Evolutionary conservation across 768 basidiomycete genomes (phyloP).

Genomic region (Suillus clintonianus): DNA sequence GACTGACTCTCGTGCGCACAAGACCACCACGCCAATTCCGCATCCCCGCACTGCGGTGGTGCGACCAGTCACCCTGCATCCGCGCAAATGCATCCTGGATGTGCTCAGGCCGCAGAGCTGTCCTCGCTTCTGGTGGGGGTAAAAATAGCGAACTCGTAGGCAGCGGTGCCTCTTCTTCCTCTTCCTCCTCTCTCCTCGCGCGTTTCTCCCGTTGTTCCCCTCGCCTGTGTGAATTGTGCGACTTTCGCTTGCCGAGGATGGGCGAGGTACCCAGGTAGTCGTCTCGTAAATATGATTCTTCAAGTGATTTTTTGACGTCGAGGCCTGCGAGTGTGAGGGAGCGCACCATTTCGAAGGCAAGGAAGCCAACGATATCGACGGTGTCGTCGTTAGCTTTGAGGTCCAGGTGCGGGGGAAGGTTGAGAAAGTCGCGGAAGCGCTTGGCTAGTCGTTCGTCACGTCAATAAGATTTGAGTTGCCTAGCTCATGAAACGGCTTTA

Average conservation of each 20-base stretch:
- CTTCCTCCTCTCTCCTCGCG: constrained; percentile 50
- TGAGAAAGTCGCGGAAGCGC: constrained; percentile 93
- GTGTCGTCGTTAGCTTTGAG: constrained; percentile 93
- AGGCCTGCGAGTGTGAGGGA: constrained; percentile 88
- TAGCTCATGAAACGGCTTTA: constrained; percentile 30
- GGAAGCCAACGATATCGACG: constrained; percentile 94
- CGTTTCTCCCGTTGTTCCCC: constrained; percentile 48
- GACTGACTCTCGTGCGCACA: constrained; percentile 73
- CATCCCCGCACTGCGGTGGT: constrained; percentile 82
- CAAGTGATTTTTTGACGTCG: constrained; percentile 77
- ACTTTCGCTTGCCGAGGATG: constrained; percentile 71
- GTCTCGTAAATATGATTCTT: constrained; percentile 68
- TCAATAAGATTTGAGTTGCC: background rate
- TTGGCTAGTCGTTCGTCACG: constrained; percentile 56
- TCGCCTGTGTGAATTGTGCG: constrained; percentile 36
- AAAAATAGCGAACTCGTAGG: constrained; percentile 77
- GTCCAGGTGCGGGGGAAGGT: constrained; percentile 83
- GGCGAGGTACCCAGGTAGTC: constrained; percentile 53
- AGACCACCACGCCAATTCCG: constrained; percentile 88
- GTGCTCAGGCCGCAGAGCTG: constrained; percentile 78
- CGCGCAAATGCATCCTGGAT: constrained; percentile 89
- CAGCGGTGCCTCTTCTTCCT: constrained; percentile 65
- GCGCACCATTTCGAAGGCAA: constrained; percentile 96
- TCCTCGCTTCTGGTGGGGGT: constrained; percentile 79
- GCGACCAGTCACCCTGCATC: constrained; percentile 87